Evolutionary conservation across 2,329 filamentous ascomycete genomes (phyloP).

Genomic region (Alternaria sp.): DNA sequence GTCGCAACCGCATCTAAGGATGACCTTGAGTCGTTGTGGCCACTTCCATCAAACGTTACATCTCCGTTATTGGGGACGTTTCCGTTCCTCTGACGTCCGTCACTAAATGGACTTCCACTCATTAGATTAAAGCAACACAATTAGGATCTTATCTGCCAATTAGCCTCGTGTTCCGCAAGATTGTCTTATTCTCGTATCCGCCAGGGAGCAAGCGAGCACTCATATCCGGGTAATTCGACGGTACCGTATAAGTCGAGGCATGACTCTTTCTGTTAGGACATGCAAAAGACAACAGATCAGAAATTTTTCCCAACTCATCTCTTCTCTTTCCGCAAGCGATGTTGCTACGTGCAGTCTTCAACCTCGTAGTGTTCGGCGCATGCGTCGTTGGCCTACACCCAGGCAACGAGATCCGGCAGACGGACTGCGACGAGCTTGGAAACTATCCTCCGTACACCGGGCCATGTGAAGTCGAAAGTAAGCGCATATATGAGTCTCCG

Average conservation of each 20-base stretch:
- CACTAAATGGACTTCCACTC: not conserved
- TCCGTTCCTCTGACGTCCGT: not conserved
- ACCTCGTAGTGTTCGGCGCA: not conserved
- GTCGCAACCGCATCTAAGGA: constrained; percentile 23
- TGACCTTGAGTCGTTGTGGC: not conserved
- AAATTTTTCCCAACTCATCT: not conserved
- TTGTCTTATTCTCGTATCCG: not conserved
- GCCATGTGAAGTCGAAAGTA: not conserved
- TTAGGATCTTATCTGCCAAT: not conserved
- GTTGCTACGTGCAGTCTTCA: not conserved
- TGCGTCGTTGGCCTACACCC: not conserved
- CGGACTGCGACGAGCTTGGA: not conserved
- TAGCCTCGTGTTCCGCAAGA: not conserved
- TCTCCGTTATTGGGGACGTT: not conserved
- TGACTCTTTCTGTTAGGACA: not conserved
- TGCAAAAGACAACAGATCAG: not conserved
- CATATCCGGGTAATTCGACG: constrained; percentile 7
- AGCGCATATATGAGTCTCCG: not conserved
- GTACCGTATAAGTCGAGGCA: not conserved
- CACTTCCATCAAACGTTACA: no score
- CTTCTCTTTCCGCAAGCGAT: not conserved
- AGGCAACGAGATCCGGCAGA: not conserved
- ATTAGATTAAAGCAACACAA: not conserved
- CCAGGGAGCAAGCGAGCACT: not conserved
- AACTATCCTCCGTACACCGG: not conserved